phyloP scores from a whole-genome alignment of 768 basidiomycete genomes.

The Vishniacozyma victoriae region DNA sequence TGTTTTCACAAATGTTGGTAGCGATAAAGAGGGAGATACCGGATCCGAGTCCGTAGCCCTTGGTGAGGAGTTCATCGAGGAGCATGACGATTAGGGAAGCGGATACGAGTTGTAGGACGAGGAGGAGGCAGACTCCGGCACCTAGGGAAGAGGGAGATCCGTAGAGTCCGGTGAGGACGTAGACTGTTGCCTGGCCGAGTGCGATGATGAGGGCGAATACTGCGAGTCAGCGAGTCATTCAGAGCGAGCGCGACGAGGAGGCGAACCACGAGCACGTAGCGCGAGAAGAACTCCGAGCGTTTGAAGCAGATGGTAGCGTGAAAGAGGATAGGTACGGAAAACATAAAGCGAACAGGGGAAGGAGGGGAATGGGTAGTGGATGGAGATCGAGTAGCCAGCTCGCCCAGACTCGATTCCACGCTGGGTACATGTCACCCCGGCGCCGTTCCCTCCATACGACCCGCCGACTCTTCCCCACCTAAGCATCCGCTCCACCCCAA shows the following conservation, averaged over 20 bases:
- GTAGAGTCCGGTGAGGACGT: conserved; percentile 93
- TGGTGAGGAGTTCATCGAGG: conserved; percentile 96
- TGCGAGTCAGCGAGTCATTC: conserved; percentile 42
- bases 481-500: too few species aligned
- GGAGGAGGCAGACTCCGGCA: conserved; percentile 90
- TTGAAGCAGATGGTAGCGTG: too few species aligned
- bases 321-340: too few species aligned
- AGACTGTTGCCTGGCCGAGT: conserved; percentile 93
- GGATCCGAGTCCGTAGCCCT: conserved; percentile 96
- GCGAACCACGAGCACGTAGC: neutral
- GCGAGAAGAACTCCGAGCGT: neutral
- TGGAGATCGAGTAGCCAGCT: too few species aligned
- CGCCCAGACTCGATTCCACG: too few species aligned
- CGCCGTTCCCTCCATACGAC: too few species aligned
- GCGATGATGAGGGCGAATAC: conserved; percentile 96
- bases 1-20: conserved; percentile 98
- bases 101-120: conserved; percentile 91
- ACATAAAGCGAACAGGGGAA: neutral
- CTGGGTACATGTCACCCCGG: too few species aligned
- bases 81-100: conserved; percentile 95
- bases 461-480: too few species aligned
- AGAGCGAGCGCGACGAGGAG: neutral
- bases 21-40: conserved; percentile 99
- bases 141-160: conserved; percentile 89
- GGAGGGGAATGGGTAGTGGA: neutral